Base-by-base conservation (phyloP, 2,329 filamentous ascomycete species). In the Ambrosiella beaveri region DNA sequence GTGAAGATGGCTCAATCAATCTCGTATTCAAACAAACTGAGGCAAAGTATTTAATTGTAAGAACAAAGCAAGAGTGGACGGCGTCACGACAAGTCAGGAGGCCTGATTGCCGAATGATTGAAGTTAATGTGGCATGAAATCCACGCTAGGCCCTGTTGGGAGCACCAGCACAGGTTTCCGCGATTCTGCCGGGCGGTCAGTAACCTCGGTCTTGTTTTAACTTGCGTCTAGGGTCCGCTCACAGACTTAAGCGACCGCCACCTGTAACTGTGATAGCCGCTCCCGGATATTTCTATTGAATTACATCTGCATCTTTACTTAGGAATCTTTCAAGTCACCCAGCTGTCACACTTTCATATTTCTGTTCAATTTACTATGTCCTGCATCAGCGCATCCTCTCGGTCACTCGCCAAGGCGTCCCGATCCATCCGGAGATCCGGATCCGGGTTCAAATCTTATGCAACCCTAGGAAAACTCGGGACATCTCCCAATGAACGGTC, bases 51-150 rank as follows among this genome's bases (percentile, higher is more conserved):
- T 27, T 27, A 45, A 44, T 40, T 37, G 37, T 41, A 15, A 41
- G 17, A 53, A 53, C 41, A 35, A 27, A 44, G 56, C 27, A 35
- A n/a, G 56, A 17, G 12, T 57, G 7, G 36, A 39, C 35, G 13
- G 56, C 47, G n/a, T 52, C 13, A 47, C 36, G 27, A 36, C 51
- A 38, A 59, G 60, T 57, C 67, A 72, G 71, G 70, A 69, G 66
- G 67, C 62, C 63, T 61, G 62, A 64, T 55, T 5, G 19, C 7
- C 52, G 9, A 63, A 64, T 63, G 65, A 64, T 66, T 37, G 63
- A 64, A 63, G 63, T 64, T 70, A 66, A 71, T 69, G 70, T 72
- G 71, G 70, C 71, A 72, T 73, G 69, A 68, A 69, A 60, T 54
- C 51, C 55, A 58, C 66, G 65, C 70, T 72, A 72, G 62, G 55